Evolutionary conservation across 768 basidiomycete species (phyloP).

Genomic region (Pisolithus microcarpus): DNA sequence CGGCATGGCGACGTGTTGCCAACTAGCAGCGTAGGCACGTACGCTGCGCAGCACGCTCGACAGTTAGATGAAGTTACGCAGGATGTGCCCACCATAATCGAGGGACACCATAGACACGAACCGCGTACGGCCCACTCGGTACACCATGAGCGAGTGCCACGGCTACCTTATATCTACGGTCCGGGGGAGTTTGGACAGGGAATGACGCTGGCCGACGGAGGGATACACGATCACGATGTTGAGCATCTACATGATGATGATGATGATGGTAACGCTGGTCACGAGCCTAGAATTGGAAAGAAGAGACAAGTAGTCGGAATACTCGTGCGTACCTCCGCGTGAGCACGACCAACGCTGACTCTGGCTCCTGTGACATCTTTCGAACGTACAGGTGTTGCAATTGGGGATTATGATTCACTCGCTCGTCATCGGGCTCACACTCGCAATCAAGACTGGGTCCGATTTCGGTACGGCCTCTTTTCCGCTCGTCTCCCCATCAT

Average conservation of each 20-base stretch:
- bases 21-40: background rate
- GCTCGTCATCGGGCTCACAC: conserved; percentile 70
- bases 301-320: conserved; percentile 68
- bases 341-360: background rate
- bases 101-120: conserved; percentile 33
- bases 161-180: conserved; percentile 17
- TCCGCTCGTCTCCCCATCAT: background rate
- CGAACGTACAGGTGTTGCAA: conserved; percentile 58
- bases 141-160: conserved; percentile 23
- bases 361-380: background rate
- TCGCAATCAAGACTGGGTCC: conserved; percentile 58
- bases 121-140: conserved; percentile 15
- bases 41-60: background rate
- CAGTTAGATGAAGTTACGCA: background rate
- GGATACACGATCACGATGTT: conserved; percentile 1
- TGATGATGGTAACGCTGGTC: conserved; percentile 10
- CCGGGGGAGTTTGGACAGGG: conserved; percentile 7
- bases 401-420: conserved; percentile 83
- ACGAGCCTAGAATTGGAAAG: conserved; percentile 36
- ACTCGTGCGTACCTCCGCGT: conserved; percentile 36
- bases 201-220: background rate
- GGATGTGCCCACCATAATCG: conserved; percentile 15
- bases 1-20: no score
- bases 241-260: background rate
- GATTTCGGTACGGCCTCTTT: conserved; percentile 53